Percentiles rank a stretch among this genome's conserved stretches.
phyloP scores from a whole-genome alignment of 1,284 basidiomycete genomes.

The Irpex lacteus region DNA sequence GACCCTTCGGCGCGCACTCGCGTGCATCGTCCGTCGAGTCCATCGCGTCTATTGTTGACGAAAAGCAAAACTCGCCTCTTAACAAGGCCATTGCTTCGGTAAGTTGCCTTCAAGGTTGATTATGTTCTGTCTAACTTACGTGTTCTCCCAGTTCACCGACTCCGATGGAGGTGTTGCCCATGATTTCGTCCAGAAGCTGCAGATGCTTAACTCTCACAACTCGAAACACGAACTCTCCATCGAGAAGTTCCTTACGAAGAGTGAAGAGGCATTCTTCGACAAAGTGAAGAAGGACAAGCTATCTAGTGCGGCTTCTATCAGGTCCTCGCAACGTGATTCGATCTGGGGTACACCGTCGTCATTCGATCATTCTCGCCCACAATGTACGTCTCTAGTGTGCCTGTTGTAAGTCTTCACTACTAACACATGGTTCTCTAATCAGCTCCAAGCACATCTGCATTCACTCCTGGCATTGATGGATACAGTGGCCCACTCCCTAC shows the following conservation, averaged over 20 bases:
- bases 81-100: conserved; percentile 91
- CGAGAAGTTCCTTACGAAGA: conserved; percentile 86
- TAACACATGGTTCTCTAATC: conserved; percentile 11
- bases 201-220: conserved; percentile 77
- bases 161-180: conserved; percentile 87
- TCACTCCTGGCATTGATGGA: conserved; percentile 39
- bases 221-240: conserved; percentile 90
- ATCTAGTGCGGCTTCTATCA: conserved; percentile 70
- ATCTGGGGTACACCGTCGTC: conserved; percentile 74
- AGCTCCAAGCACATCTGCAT: conserved; percentile 59
- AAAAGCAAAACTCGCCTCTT: conserved; percentile 83
- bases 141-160: conserved; percentile 73
- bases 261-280: conserved; percentile 90
- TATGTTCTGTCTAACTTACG: not conserved
- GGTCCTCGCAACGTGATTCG: conserved; percentile 80
- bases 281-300: conserved; percentile 87
- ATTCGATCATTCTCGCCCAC: conserved; percentile 69
- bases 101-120: conserved; percentile 23
- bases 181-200: conserved; percentile 84
- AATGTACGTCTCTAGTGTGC: conserved; percentile 48
- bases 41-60: conserved; percentile 85
- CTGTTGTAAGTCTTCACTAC: conserved; percentile 15
- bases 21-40: conserved; percentile 82
- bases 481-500: conserved; percentile 55
- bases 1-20: conserved; percentile 80